Evolutionary conservation across 1,139 yeast species (phyloP).

Genomic region (Lodderomyces pseudojiufengensis): DNA sequence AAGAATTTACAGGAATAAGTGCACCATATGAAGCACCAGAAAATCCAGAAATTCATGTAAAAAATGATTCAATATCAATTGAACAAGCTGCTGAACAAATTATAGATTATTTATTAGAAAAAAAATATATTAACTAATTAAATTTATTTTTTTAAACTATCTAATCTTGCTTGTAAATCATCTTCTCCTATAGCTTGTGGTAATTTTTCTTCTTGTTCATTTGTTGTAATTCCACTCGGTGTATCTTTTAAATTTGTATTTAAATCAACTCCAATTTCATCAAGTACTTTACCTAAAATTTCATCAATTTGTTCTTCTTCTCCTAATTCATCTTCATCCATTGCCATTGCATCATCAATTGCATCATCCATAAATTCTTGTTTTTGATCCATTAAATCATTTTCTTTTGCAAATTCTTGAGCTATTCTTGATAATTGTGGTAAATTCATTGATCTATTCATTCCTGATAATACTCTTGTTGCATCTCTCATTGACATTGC

Average conservation of each 20-base stretch:
- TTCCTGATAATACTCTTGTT: constrained; percentile 75
- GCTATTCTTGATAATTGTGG: constrained; percentile 88
- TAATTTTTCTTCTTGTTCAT: constrained; percentile 29
- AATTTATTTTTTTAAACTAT: constrained; percentile 61
- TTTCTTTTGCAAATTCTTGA: constrained; percentile 91
- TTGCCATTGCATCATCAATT: constrained; percentile 91
- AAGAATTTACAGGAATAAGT: constrained; percentile 91
- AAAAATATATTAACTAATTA: constrained; percentile 37
- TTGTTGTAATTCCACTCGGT: constrained; percentile 50
- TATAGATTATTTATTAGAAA: constrained; percentile 59
- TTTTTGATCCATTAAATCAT: constrained; percentile 96
- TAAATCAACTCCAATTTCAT: constrained; percentile 91
- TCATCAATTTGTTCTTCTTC: constrained; percentile 91
- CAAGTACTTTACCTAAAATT: constrained; percentile 85
- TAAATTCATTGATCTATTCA: constrained; percentile 86
- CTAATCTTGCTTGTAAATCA: constrained; percentile 84
- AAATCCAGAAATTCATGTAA: constrained; percentile 75
- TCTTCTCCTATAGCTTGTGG: constrained; percentile 64
- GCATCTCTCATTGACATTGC: constrained; percentile 94
- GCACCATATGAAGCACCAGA: constrained; percentile 96
- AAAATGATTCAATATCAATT: constrained; percentile 60
- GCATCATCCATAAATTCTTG: constrained; percentile 99
- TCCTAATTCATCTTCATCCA: constrained; percentile 60
- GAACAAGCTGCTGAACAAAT: constrained; percentile 80
- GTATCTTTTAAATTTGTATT: constrained; percentile 64